Base-by-base conservation (phyloP, 108 stramenopile species). In the Cyclotella baltica region DNA sequence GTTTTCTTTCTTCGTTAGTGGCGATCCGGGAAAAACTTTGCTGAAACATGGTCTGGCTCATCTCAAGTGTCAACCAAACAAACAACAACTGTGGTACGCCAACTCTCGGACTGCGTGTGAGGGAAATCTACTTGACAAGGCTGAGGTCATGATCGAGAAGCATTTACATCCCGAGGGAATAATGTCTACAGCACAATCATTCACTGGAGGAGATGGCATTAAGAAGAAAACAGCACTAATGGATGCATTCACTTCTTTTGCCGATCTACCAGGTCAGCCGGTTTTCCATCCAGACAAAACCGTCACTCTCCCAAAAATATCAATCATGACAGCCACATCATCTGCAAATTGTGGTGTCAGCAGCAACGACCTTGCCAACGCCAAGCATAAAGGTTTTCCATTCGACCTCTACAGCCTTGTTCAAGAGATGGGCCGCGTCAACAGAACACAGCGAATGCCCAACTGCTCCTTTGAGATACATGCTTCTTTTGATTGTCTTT, bases 361-460 rank as follows among this genome's bases (percentile, higher is more conserved):
- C 20, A 64, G 63, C 20, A 64, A 64, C 20, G n/a, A 43, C 38
- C 38, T 40, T n/a, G 40, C 9, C 20, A 9, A 20, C 29, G 63
- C 28, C 35, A 64, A 8, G 10, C 63, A 64, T 37, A 37, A 64
- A 23, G 63, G 38, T 20, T 64, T 64, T 4, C 63, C 63, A 22
- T 29, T 22, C 37, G 40, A 3, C 3, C 20, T 64, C 19, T 64
- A 64, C 20, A n/a, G 40, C 38, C 22, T 64, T 40, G 63, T 64
- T 15, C 63, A 64, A 25, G 63, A 64, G 38, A 64, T 64, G 63
- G 63, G 63, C 6, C 36, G 22, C 22, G 37, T 40, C 16, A 43
- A 64, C 20, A 35, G 63, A 29, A 40, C 20, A 3, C 38, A 28
- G 63, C 59, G 23, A 13, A 15, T 18, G 28, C 8, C 6, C 19